phyloP scores from a whole-genome alignment of 139 green algal genomes.

The Auxenochlorella protothecoides region DNA sequence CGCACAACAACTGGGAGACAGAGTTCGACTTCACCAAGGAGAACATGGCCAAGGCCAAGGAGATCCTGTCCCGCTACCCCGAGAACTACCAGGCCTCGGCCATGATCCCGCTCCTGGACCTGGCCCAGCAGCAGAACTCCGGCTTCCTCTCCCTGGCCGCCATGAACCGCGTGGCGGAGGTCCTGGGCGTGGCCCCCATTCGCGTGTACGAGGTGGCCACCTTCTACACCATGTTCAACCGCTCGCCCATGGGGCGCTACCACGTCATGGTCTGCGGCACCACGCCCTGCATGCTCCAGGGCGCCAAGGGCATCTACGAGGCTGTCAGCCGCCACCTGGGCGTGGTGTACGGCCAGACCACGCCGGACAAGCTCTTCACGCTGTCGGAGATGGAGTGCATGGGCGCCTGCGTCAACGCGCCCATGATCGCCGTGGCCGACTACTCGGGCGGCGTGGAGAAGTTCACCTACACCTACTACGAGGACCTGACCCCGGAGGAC shows the following conservation, averaged over 20 bases:
- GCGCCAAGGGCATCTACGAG: slow-evolving; percentile 60
- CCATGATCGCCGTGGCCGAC: slow-evolving; percentile 95
- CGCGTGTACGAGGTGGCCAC: slow-evolving; percentile 95
- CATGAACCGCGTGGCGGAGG: slow-evolving; percentile 84
- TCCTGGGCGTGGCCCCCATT: slow-evolving; percentile 82
- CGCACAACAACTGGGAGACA: slow-evolving; percentile 70
- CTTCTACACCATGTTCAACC: slow-evolving; percentile 99
- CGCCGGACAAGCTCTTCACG: slow-evolving; percentile 90
- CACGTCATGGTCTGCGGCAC: slow-evolving; percentile 96
- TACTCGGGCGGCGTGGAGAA: slow-evolving; percentile 68
- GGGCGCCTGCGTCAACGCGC: slow-evolving; percentile 96
- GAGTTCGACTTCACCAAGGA: slow-evolving; percentile 76
- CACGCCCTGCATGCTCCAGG: slow-evolving; percentile 83
- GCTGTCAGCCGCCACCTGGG: slow-evolving; percentile 66
- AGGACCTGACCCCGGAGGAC: slow-evolving; percentile 86
- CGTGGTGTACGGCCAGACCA: slow-evolving; percentile 59
- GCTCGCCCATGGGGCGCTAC: slow-evolving; percentile 89
- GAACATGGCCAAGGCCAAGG: slow-evolving; percentile 59
- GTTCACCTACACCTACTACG: slow-evolving; percentile 88
- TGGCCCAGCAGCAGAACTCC: slow-evolving; percentile 95
- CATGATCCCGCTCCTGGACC: slow-evolving; percentile 88
- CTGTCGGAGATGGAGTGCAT: slow-evolving; percentile 99
- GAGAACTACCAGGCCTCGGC: slow-evolving; percentile 91
- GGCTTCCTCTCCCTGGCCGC: slow-evolving; percentile 80
- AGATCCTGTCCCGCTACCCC: slow-evolving; percentile 81